Evolutionary conservation across 305 asterid genomes (phyloP).

Genomic region (Fraxinus velutina): DNA sequence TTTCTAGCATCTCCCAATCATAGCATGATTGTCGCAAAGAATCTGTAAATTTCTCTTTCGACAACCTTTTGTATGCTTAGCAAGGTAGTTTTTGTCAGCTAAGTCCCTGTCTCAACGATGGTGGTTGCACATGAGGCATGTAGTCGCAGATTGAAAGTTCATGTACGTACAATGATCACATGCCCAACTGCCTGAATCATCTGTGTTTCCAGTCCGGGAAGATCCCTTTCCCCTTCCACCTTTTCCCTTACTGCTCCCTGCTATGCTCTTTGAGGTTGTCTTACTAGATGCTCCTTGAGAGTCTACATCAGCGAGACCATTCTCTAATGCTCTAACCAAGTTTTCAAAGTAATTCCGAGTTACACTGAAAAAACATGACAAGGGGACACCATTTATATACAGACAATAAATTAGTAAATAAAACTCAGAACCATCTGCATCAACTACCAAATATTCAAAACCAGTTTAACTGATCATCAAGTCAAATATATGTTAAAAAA

Average conservation of each 20-base stretch:
- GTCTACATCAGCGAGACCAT: slow-evolving; percentile 79
- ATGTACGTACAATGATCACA: slow-evolving; percentile 55
- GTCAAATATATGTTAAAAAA: background rate
- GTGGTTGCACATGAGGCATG: slow-evolving; percentile 52
- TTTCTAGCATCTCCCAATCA: background rate
- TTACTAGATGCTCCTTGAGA: slow-evolving; percentile 50
- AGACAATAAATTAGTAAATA: background rate
- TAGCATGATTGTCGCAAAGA: background rate
- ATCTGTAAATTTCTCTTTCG: background rate
- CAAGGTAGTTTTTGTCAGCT: background rate
- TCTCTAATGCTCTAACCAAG: slow-evolving; percentile 79
- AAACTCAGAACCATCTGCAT: background rate
- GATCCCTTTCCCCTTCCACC: slow-evolving; percentile 57
- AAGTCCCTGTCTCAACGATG: slow-evolving; percentile 31
- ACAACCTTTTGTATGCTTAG: background rate
- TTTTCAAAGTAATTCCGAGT: slow-evolving; percentile 81
- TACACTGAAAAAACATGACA: slow-evolving; percentile 40
- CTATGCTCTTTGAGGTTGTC: slow-evolving; percentile 43
- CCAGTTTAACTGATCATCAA: background rate
- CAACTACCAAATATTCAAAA: background rate
- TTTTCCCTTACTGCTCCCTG: slow-evolving; percentile 70
- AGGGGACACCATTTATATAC: slow-evolving; percentile 6
- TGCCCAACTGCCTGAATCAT: slow-evolving; percentile 49
- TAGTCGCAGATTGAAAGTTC: slow-evolving; percentile 41
- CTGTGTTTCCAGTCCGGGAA: slow-evolving; percentile 41